Conservation (phyloP, 2,329 filamentous ascomycete genomes). For the Endoconidiophora polonica region DNA sequence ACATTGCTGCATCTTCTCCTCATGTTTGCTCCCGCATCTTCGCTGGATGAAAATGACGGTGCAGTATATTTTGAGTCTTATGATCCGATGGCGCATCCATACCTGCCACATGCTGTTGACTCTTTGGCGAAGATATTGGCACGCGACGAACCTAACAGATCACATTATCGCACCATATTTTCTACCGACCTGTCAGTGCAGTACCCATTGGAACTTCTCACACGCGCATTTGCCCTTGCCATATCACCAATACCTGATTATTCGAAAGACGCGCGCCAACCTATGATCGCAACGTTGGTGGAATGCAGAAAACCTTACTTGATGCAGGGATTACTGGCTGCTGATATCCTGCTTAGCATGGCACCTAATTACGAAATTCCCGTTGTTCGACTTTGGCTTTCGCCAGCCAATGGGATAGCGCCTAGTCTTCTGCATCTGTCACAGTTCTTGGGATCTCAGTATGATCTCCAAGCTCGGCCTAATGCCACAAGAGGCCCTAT, state of each 20-base stretch:
- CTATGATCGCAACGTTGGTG: slow-evolving; percentile 47
- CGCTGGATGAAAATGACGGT: slow-evolving; percentile 36
- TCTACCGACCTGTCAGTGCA: slow-evolving; percentile 47
- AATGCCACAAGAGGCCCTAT: slow-evolving; percentile 19
- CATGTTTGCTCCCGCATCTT: slow-evolving; percentile 66
- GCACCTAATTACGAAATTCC: slow-evolving; percentile 53
- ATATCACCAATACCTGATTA: slow-evolving; percentile 70
- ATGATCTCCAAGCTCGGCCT: slow-evolving; percentile 30
- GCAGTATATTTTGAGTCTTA: slow-evolving; percentile 61
- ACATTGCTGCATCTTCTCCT: slow-evolving; percentile 79
- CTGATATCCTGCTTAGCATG: slow-evolving; percentile 70
- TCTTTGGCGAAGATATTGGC: slow-evolving; percentile 81
- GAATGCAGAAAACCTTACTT: slow-evolving; percentile 76
- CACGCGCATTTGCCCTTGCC: slow-evolving; percentile 70
- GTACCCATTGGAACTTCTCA: slow-evolving; percentile 63
- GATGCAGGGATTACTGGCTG: slow-evolving; percentile 81
- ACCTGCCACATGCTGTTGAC: slow-evolving; percentile 79
- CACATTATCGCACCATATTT: slow-evolving; percentile 70
- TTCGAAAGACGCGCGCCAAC: slow-evolving; percentile 34
- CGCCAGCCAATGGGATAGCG: slow-evolving; percentile 68
- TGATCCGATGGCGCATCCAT: slow-evolving; percentile 66
- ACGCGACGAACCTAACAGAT: slow-evolving; percentile 81
- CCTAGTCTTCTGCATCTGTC: slow-evolving; percentile 63
- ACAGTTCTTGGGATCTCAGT: slow-evolving; percentile 51
- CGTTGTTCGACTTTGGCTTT: slow-evolving; percentile 65